Conservation (phyloP, 108 stramenopile species). For the Cyclotella baltica region DNA sequence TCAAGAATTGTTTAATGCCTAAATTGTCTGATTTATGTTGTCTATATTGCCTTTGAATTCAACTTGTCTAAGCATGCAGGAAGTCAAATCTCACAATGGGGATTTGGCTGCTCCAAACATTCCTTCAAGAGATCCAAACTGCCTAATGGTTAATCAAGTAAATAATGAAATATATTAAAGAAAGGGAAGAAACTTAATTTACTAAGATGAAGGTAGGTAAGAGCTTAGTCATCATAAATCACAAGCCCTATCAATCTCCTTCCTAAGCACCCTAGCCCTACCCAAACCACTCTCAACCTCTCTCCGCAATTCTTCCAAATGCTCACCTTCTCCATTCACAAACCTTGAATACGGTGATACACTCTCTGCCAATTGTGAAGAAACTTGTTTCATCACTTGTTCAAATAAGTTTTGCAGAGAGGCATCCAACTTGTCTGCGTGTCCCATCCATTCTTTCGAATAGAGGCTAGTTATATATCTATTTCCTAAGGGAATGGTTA, state of each 20-base stretch:
- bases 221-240: not conserved
- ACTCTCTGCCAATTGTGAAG: not conserved
- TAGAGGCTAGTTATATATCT: not conserved
- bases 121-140: too few relatives aligned
- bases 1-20: too few relatives aligned
- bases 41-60: too few relatives aligned
- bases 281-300: not conserved
- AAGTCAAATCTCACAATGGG: too few relatives aligned
- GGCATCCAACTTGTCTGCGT: conserved; percentile 5
- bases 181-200: too few relatives aligned
- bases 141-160: too few relatives aligned
- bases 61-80: too few relatives aligned
- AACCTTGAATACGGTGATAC: conserved; percentile 14
- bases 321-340: conserved; percentile 16
- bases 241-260: not conserved
- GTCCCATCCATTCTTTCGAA: not conserved
- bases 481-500: not conserved
- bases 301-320: not conserved
- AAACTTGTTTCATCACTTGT: conserved; percentile 9
- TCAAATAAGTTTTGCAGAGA: not conserved
- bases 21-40: too few relatives aligned
- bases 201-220: too few relatives aligned
- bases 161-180: too few relatives aligned
- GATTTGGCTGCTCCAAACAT: too few relatives aligned
- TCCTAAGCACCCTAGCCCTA: not conserved